A percentile compares a stretch with the other conserved stretches of the same genome.
phyloP scores from a whole-genome alignment of 129 eudicot genomes.

The Centella asiatica region DNA sequence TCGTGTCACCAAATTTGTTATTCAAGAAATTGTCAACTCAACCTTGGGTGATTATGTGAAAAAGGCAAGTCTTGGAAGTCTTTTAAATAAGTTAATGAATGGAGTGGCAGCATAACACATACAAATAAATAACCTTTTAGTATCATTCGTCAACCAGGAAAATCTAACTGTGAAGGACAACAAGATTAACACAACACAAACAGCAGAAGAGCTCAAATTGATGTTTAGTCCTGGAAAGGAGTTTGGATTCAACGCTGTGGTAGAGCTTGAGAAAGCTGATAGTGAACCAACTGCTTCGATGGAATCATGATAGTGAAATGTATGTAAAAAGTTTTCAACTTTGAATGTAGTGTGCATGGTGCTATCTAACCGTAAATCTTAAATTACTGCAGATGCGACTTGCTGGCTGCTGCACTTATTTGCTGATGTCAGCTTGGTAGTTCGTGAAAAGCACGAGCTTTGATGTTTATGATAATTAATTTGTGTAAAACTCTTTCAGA shows the following conservation, averaged over 20 bases:
- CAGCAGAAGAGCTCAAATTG: slow-evolving; percentile 62
- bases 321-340: too few relatives aligned
- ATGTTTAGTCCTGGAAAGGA: slow-evolving; percentile 65
- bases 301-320: not conserved
- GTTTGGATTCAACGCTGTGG: slow-evolving; percentile 72
- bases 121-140: not conserved
- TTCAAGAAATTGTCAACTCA: slow-evolving; percentile 77
- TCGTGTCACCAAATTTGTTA: slow-evolving; percentile 61
- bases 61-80: slow-evolving; percentile 46
- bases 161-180: slow-evolving; percentile 60
- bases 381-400: too few relatives aligned
- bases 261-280: slow-evolving; percentile 57
- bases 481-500: too few relatives aligned
- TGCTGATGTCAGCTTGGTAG: too few relatives aligned
- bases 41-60: slow-evolving; percentile 65
- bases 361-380: too few relatives aligned
- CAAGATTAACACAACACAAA: slow-evolving; percentile 65
- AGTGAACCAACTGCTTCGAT: not conserved
- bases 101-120: slow-evolving; percentile 1
- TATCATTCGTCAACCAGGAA: slow-evolving; percentile 32
- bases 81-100: not conserved
- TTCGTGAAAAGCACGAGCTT: too few relatives aligned
- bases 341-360: too few relatives aligned
- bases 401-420: too few relatives aligned
- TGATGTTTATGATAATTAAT: too few relatives aligned